Base-by-base conservation (phyloP, 208 protist genomes). In the Trypanosoma conorhini region DNA sequence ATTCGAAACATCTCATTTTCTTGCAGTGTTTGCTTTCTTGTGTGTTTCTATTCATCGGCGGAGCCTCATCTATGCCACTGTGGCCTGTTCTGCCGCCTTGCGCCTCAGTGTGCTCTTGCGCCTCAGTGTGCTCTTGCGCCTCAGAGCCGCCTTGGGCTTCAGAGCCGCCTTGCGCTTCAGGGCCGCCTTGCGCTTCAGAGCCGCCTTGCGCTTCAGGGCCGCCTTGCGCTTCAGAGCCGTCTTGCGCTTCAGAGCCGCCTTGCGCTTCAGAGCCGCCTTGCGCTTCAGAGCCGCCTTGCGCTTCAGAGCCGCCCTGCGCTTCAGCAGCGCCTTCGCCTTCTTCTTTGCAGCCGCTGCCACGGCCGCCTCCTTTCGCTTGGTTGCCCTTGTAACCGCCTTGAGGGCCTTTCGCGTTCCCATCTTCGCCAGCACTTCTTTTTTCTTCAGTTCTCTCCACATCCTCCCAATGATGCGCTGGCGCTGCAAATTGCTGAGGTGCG, bases 381-480 rank as follows among this genome's bases (percentile, higher is more conserved):
- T 48, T 21, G n/a, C 64, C 58, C 72, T 72, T 48, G 59, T 69
- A n/a, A 10, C 19, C 46, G 66, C 8, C 52, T 60, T 69, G 30
- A 24, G 60, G 38, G n/a, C 8, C 55, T 44, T 75, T 71, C 74
- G 80, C 52, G 52, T 71, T 15, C 77, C 68, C 21, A n/a, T 38
- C n/a, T 57, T 40, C 9, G 54, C 70, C 46, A 62, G 30, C 58
- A 55, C 59, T 57, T 76, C 82, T 15, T 75, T 81, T 38, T 71
- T 60, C 68, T 90, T 86, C 48, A 88, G 67, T 69, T 88, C 74
- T 3, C 61, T 65, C 88, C 88, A 93, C 64, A 93, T 76, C 73
- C 76, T 72, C 46, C 78, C 80, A 58, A 93, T 80, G 71, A 87
- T 74, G 38, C 85, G 82, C 64, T 93, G 85, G 26, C 88, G 84